A percentile compares a stretch with the other conserved stretches of the same genome.
Evolutionary conservation across 306 rosid genomes (phyloP).

Genomic region (Begonia fuchsioides): DNA sequence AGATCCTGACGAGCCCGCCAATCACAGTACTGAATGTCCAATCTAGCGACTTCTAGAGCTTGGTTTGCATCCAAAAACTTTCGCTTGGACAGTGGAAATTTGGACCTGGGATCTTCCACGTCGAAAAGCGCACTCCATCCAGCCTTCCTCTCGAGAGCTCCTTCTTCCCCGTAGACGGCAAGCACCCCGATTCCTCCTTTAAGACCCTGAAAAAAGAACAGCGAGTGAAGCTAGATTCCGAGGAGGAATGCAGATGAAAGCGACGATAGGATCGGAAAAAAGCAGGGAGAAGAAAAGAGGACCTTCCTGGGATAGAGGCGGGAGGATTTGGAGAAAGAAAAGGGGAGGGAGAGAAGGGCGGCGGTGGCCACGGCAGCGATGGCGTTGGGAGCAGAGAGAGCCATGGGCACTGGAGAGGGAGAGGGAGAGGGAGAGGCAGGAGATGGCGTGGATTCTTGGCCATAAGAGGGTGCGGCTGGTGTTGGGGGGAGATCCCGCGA

Average conservation of each 20-base stretch:
- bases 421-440: constrained; percentile 1
- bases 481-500: constrained; percentile 40
- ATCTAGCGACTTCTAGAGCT: constrained; percentile 83
- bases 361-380: constrained; percentile 75
- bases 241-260: no score
- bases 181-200: constrained; percentile 59
- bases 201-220: constrained; percentile 68
- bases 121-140: constrained; percentile 79
- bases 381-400: constrained; percentile 26
- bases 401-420: constrained; percentile 4
- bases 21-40: constrained; percentile 80
- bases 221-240: no score
- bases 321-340: constrained; percentile 30
- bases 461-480: constrained; percentile 58
- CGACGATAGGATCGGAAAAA: background rate
- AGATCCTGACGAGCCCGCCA: constrained; percentile 99
- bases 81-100: constrained; percentile 49
- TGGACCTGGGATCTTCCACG: constrained; percentile 90
- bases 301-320: constrained; percentile 56
- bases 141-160: constrained; percentile 50
- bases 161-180: constrained; percentile 62
- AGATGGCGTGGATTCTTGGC: constrained; percentile 15
- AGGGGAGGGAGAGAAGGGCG: constrained; percentile 58
- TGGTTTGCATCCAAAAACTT: constrained; percentile 63
- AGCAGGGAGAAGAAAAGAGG: background rate